phyloP scores from a whole-genome alignment of 805 yeast species.

The Candida maesae region DNA sequence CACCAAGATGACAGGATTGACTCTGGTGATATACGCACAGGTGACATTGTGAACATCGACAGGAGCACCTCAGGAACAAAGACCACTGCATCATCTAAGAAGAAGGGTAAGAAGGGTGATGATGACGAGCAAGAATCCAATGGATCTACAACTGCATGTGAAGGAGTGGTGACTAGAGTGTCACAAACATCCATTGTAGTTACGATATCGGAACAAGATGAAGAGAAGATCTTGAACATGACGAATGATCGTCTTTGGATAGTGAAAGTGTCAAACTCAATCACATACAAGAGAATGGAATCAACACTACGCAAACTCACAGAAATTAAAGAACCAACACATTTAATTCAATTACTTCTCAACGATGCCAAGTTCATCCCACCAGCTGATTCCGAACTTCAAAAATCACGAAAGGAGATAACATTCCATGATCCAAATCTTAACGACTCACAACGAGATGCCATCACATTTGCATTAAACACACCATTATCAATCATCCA shows the following conservation, averaged over 20 bases:
- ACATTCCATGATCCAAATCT: conserved; percentile 42
- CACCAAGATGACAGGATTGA: conserved; percentile 34
- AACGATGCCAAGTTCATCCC: conserved; percentile 31
- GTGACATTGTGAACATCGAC: conserved; percentile 72
- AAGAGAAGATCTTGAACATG: conserved; percentile 44
- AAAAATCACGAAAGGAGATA: conserved; percentile 10
- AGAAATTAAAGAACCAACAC: conserved; percentile 30
- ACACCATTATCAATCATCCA: conserved; percentile 61
- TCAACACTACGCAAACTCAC: conserved; percentile 65
- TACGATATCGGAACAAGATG: conserved; percentile 55
- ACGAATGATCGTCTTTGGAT: conserved; percentile 57
- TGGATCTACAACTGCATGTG: conserved; percentile 33
- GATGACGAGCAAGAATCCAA: conserved; percentile 10
- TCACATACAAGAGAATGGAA: conserved; percentile 76
- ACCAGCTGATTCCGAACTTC: conserved; percentile 17
- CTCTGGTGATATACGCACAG: conserved; percentile 56
- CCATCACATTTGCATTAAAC: conserved; percentile 61
- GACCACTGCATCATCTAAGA: conserved; percentile 9
- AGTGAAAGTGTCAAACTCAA: conserved; percentile 51
- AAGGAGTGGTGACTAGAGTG: conserved; percentile 64
- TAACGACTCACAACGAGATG: conserved; percentile 59
- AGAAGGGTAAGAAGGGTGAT: conserved; percentile 19
- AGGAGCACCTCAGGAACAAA: conserved; percentile 26
- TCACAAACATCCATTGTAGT: conserved; percentile 46
- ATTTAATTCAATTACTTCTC: conserved; percentile 5